phyloP scores from a whole-genome alignment of 805 yeast species.

The Wickerhamiella spandovensis region DNA sequence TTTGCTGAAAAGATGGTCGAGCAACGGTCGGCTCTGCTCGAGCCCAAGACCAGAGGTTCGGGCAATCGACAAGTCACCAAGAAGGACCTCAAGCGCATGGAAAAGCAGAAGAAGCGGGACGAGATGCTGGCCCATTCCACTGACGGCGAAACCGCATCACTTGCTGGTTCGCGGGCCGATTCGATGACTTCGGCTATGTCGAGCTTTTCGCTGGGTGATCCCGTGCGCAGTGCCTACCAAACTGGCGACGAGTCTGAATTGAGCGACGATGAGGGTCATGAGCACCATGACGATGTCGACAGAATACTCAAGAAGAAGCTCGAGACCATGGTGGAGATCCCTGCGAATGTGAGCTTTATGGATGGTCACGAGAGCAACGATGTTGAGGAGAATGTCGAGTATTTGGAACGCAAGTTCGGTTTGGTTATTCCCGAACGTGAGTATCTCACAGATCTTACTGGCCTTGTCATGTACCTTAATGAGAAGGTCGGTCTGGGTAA shows the following conservation, averaged over 20 bases:
- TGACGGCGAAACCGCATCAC: conserved; percentile 1
- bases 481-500: conserved; percentile 76
- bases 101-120: conserved; percentile 14
- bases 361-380: conserved; percentile 37
- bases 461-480: conserved; percentile 61
- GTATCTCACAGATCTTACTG: conserved; percentile 53
- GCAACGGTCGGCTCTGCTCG: conserved; percentile 19
- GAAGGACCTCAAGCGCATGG: conserved; percentile 25
- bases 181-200: conserved; percentile 6
- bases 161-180: conserved; percentile 3
- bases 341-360: conserved; percentile 27
- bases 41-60: conserved; percentile 3
- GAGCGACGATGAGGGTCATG: neutral
- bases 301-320: conserved; percentile 19
- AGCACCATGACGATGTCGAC: conserved; percentile 15
- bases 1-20: conserved; percentile 56
- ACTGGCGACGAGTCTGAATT: conserved; percentile 8
- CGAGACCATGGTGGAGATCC: conserved; percentile 18
- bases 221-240: conserved; percentile 2
- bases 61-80: conserved; percentile 25
- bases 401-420: conserved; percentile 74
- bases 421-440: conserved; percentile 74
- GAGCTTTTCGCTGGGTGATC: conserved; percentile 9
- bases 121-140: conserved; percentile 3
- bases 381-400: conserved; percentile 48